Percentiles rank a stretch among this genome's conserved stretches.
These are phyloP conservation scores for Spergularia azorica DNA, from an alignment of 179 eudicot species.

Conservation along the genomic window DNA sequence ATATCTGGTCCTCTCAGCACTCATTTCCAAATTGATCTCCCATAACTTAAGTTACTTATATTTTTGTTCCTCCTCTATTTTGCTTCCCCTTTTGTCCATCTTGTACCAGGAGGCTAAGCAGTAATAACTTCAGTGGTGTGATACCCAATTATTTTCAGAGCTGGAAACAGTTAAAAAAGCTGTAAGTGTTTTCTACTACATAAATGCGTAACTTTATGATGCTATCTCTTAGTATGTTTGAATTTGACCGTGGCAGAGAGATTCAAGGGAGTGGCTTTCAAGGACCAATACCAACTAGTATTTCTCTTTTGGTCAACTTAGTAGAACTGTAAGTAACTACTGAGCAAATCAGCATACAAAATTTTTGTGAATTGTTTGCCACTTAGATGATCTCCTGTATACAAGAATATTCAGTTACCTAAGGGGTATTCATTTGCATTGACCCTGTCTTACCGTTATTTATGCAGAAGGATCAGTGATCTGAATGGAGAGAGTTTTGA, in stretches of 20 bases:
- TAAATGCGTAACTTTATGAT: neutral
- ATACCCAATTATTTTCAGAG: conserved; percentile 40
- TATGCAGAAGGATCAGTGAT: conserved; percentile 58
- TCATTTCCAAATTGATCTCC: conserved; percentile 1
- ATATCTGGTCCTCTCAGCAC: neutral
- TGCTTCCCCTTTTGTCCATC: neutral
- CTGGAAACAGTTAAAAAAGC: conserved; percentile 40
- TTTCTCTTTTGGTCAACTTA: conserved; percentile 39
- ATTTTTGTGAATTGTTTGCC: neutral
- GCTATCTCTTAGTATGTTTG: neutral
- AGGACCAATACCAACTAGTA: conserved; percentile 59
- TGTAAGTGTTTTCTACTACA: conserved; percentile 38
- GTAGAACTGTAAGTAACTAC: conserved; percentile 44
- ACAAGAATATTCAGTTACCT: neutral
- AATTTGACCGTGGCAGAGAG: conserved; percentile 38
- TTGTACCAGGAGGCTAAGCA: conserved; percentile 44
- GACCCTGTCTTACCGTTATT: conserved; percentile 18
- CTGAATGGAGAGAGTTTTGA: conserved; percentile 40
- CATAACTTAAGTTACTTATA: neutral
- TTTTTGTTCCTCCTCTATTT: neutral
- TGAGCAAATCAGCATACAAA: no score
- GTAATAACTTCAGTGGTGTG: conserved; percentile 51
- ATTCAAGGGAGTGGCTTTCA: conserved; percentile 53
- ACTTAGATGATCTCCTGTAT: neutral
- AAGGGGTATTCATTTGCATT: neutral